Conservation (phyloP, 1,139 yeast genomes). For the Geotrichum candidum region DNA sequence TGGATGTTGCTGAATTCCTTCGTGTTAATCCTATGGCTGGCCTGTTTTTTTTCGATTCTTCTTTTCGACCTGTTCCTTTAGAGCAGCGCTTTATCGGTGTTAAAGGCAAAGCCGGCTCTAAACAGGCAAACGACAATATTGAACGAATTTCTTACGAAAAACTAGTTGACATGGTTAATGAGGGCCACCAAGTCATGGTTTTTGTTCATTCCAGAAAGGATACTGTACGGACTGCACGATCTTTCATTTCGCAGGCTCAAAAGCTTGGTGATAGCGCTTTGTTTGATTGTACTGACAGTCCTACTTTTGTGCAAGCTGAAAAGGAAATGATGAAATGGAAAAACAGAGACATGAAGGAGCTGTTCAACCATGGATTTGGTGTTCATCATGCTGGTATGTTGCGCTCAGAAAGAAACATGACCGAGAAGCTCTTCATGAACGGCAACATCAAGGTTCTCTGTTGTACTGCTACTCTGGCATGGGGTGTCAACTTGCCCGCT, state of each 20-base stretch:
- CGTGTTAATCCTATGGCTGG: constrained; percentile 88
- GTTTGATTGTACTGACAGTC: constrained; percentile 57
- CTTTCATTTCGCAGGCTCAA: constrained; percentile 65
- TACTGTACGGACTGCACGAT: constrained; percentile 75
- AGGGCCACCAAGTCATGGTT: constrained; percentile 90
- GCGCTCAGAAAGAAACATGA: constrained; percentile 80
- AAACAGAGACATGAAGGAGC: constrained; percentile 73
- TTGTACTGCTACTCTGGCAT: constrained; percentile 96
- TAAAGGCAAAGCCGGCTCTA: constrained; percentile 72
- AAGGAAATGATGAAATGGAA: constrained; percentile 71
- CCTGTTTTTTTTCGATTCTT: constrained; percentile 87
- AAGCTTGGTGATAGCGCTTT: constrained; percentile 46
- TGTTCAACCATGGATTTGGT: constrained; percentile 81
- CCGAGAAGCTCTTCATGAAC: constrained; percentile 77
- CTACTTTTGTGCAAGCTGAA: constrained; percentile 43
- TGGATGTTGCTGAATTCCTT: constrained; percentile 92
- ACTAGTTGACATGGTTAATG: constrained; percentile 55
- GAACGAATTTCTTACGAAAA: constrained; percentile 77
- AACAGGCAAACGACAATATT: constrained; percentile 66
- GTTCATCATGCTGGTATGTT: constrained; percentile 97
- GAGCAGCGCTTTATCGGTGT: constrained; percentile 87
- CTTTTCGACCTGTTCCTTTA: constrained; percentile 90
- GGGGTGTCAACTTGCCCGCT: constrained; percentile 99
- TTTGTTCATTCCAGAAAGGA: constrained; percentile 95
- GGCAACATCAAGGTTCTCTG: constrained; percentile 89